phyloP scores from a whole-genome alignment of 768 basidiomycete species.

The Asterophora lycoperdoides region DNA sequence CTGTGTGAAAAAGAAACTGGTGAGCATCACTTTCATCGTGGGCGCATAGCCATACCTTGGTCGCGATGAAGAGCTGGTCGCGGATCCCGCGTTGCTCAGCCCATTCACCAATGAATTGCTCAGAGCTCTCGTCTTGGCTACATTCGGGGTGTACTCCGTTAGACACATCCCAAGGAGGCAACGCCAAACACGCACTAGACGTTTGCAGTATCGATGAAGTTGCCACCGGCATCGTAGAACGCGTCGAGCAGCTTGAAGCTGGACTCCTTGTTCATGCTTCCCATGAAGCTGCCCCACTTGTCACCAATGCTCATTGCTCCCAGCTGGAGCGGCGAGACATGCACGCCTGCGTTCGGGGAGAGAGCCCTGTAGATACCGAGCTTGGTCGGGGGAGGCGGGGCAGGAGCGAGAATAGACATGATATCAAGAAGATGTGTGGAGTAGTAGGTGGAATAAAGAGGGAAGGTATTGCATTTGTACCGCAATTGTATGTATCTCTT shows the following conservation, averaged over 20 bases:
- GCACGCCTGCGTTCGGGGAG: too few species aligned
- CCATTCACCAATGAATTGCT: slow-evolving; percentile 53
- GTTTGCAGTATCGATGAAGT: slow-evolving; percentile 17
- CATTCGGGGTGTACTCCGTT: not conserved
- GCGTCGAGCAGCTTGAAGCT: slow-evolving; percentile 16
- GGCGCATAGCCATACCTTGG: slow-evolving; percentile 30
- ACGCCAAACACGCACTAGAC: slow-evolving; percentile 9
- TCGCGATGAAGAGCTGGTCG: slow-evolving; percentile 45
- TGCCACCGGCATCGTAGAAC: slow-evolving; percentile 13
- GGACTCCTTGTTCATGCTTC: slow-evolving; percentile 32
- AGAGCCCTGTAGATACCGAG: too few species aligned
- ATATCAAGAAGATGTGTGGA: too few species aligned
- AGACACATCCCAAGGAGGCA: not conserved
- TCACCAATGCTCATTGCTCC: slow-evolving; percentile 48
- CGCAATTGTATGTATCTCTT: too few species aligned
- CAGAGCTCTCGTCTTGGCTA: slow-evolving; percentile 54
- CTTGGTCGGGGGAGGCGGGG: too few species aligned
- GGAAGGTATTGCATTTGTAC: too few species aligned
- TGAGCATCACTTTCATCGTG: too few species aligned
- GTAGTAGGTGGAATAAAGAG: too few species aligned
- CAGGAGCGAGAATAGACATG: too few species aligned
- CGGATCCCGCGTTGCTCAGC: slow-evolving; percentile 40
- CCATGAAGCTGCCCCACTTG: slow-evolving; percentile 25
- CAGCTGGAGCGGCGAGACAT: slow-evolving; percentile 45
- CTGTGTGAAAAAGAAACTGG: slow-evolving; percentile 11